These are phyloP conservation scores for Sextonia rubra DNA, from an alignment of 164 flowering plant genomes.

Conservation along the genomic window DNA sequence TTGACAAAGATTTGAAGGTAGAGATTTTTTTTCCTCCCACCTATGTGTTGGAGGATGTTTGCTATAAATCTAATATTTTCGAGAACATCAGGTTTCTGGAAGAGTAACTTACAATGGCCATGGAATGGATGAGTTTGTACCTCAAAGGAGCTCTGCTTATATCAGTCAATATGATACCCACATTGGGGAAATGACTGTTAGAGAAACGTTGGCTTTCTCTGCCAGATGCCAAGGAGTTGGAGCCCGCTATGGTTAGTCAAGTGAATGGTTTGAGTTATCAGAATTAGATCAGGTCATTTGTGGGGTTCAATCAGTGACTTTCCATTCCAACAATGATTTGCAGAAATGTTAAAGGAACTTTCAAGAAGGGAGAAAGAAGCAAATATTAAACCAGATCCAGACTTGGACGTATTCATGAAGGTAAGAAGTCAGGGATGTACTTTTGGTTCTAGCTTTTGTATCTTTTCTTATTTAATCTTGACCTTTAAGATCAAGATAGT, in stretches of 20 bases:
- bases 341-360: conserved; percentile 48
- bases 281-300: background rate
- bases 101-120: conserved; percentile 71
- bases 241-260: conserved; percentile 36
- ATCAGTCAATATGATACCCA: conserved; percentile 61
- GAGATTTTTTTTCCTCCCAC: background rate
- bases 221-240: conserved; percentile 70
- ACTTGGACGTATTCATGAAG: conserved; percentile 35
- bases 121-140: conserved; percentile 62
- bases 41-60: background rate
- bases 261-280: background rate
- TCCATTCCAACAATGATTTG: background rate
- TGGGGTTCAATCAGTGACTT: background rate
- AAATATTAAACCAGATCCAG: conserved; percentile 55
- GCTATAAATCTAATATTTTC: background rate
- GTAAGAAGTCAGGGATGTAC: background rate
- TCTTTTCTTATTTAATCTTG: background rate
- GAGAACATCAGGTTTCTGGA: conserved; percentile 38
- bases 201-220: conserved; percentile 54
- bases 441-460: background rate
- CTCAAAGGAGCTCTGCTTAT: conserved; percentile 60
- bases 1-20: conserved; percentile 39
- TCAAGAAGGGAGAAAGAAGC: conserved; percentile 49
- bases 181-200: conserved; percentile 57
- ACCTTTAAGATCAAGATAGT: background rate